Evolutionary conservation across 2,329 filamentous ascomycete species (phyloP).

Genomic region (Cordyceps farinosa): DNA sequence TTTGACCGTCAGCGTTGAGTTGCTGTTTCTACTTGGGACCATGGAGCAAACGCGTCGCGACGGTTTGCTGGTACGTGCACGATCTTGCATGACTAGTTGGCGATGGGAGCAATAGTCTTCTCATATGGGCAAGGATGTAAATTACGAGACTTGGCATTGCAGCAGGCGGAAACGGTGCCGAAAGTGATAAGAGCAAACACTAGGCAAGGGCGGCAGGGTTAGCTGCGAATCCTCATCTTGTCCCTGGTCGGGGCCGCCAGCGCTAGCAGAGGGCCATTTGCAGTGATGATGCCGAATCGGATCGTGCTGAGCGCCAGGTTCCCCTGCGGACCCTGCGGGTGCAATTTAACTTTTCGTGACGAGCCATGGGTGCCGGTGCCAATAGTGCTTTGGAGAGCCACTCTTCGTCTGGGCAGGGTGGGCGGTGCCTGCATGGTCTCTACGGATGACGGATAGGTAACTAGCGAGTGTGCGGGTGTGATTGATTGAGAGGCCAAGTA

Average conservation of each 20-base stretch:
- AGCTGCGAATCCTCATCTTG: slow-evolving; percentile 9
- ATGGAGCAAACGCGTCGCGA: not conserved
- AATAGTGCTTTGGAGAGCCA: slow-evolving; percentile 1
- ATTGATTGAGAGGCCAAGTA: not conserved
- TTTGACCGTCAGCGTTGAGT: no score
- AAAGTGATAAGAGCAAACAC: not conserved
- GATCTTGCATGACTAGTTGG: slow-evolving; percentile 6
- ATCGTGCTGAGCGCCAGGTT: not conserved
- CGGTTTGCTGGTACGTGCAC: slow-evolving; percentile 5
- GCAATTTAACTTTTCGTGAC: slow-evolving; percentile 9
- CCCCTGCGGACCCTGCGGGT: slow-evolving; percentile 1
- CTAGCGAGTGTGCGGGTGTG: not conserved
- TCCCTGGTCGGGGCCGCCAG: not conserved
- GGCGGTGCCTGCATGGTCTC: not conserved
- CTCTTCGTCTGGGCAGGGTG: not conserved
- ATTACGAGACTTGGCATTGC: not conserved
- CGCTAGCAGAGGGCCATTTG: slow-evolving; percentile 1
- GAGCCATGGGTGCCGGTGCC: not conserved
- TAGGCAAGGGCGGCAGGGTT: not conserved
- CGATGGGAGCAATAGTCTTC: slow-evolving; percentile 8
- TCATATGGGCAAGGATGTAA: slow-evolving; percentile 7
- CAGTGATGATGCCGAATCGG: slow-evolving; percentile 10
- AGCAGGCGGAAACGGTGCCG: not conserved
- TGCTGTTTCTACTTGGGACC: not conserved
- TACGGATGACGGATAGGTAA: no score